Evolutionary conservation across 345 rosid species (phyloP).

Genomic region (Boechera retrofracta): DNA sequence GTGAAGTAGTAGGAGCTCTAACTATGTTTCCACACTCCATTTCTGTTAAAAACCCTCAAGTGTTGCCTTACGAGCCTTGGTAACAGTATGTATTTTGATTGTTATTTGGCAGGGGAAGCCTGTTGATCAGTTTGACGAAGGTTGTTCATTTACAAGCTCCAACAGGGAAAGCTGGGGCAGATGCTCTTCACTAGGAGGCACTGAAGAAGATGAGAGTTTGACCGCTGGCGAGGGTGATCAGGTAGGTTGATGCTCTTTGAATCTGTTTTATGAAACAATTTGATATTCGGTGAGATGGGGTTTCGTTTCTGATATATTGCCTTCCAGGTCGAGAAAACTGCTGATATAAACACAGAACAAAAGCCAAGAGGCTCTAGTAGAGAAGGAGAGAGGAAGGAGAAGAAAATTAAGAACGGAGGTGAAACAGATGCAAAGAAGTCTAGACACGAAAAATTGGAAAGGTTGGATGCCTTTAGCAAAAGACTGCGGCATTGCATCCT

Average conservation of each 20-base stretch:
- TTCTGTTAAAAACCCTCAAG: constrained; percentile 1
- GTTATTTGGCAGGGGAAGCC: constrained; percentile 61
- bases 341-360: constrained; percentile 48
- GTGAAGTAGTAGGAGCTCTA: constrained; percentile 3
- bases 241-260: constrained; percentile 66
- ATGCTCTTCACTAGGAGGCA: constrained; percentile 92
- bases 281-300: constrained; percentile 18
- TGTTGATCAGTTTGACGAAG: constrained; percentile 66
- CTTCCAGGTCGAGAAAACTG: constrained; percentile 62
- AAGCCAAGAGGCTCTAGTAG: constrained; percentile 32
- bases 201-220: constrained; percentile 80
- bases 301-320: constrained; percentile 34
- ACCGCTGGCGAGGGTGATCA: constrained; percentile 55
- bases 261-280: not conserved
- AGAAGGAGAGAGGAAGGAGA: constrained; percentile 52
- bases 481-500: constrained; percentile 73
- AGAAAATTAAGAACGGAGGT: constrained; percentile 50
- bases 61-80: constrained; percentile 14
- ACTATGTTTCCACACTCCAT: constrained; percentile 8
- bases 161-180: constrained; percentile 99
- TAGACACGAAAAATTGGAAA: constrained; percentile 72
- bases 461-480: constrained; percentile 79
- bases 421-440: constrained; percentile 55
- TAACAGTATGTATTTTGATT: constrained; percentile 11
- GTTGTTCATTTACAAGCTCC: constrained; percentile 93